Evolutionary conservation across 768 basidiomycete species (phyloP), one percentile per base, ranked within the genome.

Genomic region (Hygrocybe punicea): DNA sequence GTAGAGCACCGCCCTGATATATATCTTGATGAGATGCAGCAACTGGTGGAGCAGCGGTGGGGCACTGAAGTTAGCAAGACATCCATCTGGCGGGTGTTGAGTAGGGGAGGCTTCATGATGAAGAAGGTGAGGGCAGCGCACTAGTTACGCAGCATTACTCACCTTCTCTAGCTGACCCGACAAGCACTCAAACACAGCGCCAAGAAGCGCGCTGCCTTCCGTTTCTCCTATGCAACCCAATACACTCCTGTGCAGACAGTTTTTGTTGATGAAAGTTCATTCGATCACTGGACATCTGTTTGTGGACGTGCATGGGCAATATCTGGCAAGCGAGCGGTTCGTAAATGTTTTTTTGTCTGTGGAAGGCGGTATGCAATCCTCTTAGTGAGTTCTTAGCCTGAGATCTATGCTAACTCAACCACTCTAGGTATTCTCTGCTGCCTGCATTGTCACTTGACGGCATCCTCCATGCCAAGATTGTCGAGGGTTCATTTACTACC

Each of bases 191-290:
- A 66, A 33, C 52, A 55, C 10, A 54, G 52, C 45, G 53, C 50
- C 33, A 47, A 39, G 19, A 56, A 60, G 34, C 58, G 58, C 14
- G 44, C 58, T 2, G 53, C 48, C 4, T 65, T 51, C 39, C 34
- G 53, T 3, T 40, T 34, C 17, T 45, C 16, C 10, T 48, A 51
- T 36, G 59, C 53, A n/a, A 36, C 29, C 29, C 29, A 61, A 19
- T 67, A 60, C 48, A 59, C 57, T 2, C 49, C 64, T n/a, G 61
- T 63, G 21, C 66, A 67, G 51, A 66, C 67, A 6, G 67, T 74
- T 2, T 75, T 74, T 53, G 62, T 71, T 0, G 74, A 76, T 51
- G 73, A 75, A 53, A 67, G 63, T 51, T 63, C 67, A 6, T 70
- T 65, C 55, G 69, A 73, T 53, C 62, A 65, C 1, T 57, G 58